phyloP scores from a whole-genome alignment of 345 rosid species.

The Salix brachista region DNA sequence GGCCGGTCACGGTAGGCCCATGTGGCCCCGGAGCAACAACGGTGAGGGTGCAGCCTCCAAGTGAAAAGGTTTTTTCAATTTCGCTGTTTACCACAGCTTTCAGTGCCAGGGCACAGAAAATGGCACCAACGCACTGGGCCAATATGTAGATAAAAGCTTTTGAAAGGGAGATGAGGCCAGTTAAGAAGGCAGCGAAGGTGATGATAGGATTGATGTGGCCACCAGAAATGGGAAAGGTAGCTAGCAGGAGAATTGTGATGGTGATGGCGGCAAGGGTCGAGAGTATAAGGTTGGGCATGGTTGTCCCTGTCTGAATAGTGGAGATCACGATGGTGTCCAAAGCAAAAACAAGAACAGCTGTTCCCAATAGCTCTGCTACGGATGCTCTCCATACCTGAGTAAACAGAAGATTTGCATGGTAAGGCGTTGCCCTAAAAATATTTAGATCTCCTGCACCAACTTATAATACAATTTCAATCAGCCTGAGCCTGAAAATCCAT shows the following conservation, averaged over 20 bases:
- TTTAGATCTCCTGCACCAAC: too few relatives aligned
- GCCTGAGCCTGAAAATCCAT: too few relatives aligned
- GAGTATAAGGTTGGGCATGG: conserved; percentile 18
- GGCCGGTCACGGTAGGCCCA: conserved; percentile 21
- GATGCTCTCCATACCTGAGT: conserved; percentile 25
- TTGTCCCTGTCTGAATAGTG: conserved; percentile 11
- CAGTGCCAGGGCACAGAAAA: conserved; percentile 31
- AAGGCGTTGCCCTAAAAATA: too few relatives aligned
- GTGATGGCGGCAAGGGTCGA: conserved; percentile 12
- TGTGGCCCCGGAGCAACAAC: conserved; percentile 24
- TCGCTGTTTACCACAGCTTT: conserved; percentile 23
- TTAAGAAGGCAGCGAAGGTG: conserved; percentile 30
- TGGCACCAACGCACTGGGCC: conserved; percentile 39
- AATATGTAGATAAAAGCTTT: conserved; percentile 24
- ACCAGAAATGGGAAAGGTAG: conserved; percentile 35
- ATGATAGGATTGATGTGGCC: conserved; percentile 44
- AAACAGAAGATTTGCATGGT: background rate
- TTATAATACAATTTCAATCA: too few relatives aligned
- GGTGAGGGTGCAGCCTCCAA: conserved; percentile 37
- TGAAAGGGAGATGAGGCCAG: conserved; percentile 23
- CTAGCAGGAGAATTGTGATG: conserved; percentile 17
- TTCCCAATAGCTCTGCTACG: conserved; percentile 21
- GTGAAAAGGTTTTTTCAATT: conserved; percentile 24
- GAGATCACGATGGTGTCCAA: conserved; percentile 23
- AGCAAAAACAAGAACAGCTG: conserved; percentile 17